phyloP scores from a whole-genome alignment of 495 filamentous ascomycete genomes.

The Bathelium albidoporum region DNA sequence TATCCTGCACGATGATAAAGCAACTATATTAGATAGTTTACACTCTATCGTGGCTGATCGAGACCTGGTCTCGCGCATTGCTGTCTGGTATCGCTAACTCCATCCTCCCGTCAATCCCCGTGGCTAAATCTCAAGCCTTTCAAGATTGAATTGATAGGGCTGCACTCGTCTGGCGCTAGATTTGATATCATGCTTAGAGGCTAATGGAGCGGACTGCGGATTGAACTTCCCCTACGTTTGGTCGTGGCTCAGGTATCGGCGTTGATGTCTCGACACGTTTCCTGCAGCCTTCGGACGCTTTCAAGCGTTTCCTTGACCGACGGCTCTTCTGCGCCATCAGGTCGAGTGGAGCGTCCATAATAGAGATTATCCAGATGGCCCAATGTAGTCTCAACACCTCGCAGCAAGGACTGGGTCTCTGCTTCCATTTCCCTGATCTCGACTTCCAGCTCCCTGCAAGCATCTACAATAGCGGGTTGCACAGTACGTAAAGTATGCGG shows the following conservation, averaged over 20 bases:
- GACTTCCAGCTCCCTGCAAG: constrained; percentile 52
- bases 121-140: too few species aligned
- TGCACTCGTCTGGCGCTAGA: too few species aligned
- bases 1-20: too few species aligned
- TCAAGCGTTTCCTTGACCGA: constrained; percentile 45
- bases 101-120: too few species aligned
- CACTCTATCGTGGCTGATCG: too few species aligned
- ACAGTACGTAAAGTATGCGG: constrained; percentile 56
- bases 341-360: constrained; percentile 62
- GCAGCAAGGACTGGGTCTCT: constrained; percentile 51
- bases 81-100: too few species aligned
- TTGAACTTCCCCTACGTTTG: not conserved
- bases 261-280: constrained; percentile 9
- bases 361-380: constrained; percentile 71
- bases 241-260: not conserved
- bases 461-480: constrained; percentile 55
- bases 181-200: too few species aligned
- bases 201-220: not conserved
- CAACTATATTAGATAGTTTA: too few species aligned
- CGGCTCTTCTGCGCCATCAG: constrained; percentile 46
- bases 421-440: constrained; percentile 54
- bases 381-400: constrained; percentile 51
- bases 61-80: too few species aligned
- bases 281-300: constrained; percentile 17
- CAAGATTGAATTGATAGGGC: too few species aligned